These are phyloP conservation scores for Sungouiozyma ichnusensis DNA, from an alignment of 805 yeast species.

Conservation along the genomic window DNA sequence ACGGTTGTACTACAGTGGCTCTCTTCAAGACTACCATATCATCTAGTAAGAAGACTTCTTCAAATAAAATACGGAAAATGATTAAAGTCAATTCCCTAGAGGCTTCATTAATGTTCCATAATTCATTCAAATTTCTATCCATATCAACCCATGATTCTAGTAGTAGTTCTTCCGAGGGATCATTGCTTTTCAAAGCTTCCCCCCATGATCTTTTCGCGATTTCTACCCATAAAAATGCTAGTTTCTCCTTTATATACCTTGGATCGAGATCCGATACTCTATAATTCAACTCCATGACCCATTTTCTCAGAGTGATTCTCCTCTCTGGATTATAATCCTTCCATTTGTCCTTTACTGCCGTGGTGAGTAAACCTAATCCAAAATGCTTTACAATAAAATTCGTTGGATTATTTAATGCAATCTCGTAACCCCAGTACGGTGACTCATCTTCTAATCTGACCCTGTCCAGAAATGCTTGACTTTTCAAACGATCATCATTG, in stretches of 20 bases:
- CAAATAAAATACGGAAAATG: slow-evolving; percentile 78
- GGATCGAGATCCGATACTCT: slow-evolving; percentile 61
- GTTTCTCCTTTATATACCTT: slow-evolving; percentile 78
- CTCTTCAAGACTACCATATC: slow-evolving; percentile 84
- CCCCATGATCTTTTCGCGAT: slow-evolving; percentile 93
- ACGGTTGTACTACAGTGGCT: slow-evolving; percentile 62
- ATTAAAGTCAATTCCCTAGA: slow-evolving; percentile 70
- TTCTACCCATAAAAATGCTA: slow-evolving; percentile 85
- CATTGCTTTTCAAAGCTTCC: slow-evolving; percentile 36
- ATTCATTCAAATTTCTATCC: slow-evolving; percentile 64
- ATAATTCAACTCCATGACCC: slow-evolving; percentile 73
- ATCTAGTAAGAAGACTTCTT: slow-evolving; percentile 83
- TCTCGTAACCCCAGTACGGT: slow-evolving; percentile 85
- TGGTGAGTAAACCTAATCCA: slow-evolving; percentile 72
- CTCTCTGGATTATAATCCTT: slow-evolving; percentile 47
- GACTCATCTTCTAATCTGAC: slow-evolving; percentile 72
- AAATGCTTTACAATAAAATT: slow-evolving; percentile 76
- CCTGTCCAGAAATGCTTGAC: slow-evolving; percentile 60
- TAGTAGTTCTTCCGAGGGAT: slow-evolving; percentile 33
- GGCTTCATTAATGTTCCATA: slow-evolving; percentile 59
- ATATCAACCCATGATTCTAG: slow-evolving; percentile 73
- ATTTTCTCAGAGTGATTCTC: slow-evolving; percentile 58
- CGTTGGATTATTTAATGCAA: slow-evolving; percentile 52
- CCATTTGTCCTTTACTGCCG: slow-evolving; percentile 51
- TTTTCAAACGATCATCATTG: slow-evolving; percentile 46